phyloP scores from a whole-genome alignment of 164 flowering plant genomes.

The Vitis labrusca region DNA sequence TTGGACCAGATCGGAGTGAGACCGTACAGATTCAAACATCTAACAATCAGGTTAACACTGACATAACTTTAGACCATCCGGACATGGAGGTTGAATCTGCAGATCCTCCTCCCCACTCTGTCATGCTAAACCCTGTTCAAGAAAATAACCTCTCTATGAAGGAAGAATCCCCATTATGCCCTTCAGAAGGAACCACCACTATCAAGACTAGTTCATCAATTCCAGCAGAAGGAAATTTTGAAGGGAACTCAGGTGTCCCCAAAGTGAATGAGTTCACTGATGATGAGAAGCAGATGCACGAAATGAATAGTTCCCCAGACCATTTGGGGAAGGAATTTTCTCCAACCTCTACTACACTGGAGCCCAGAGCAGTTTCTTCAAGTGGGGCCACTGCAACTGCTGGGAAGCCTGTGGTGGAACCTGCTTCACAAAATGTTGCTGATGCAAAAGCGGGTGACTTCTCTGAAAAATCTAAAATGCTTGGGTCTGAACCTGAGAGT shows the following conservation, averaged over 20 bases:
- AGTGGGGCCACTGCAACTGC: constrained; percentile 22
- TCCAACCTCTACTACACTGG: constrained; percentile 20
- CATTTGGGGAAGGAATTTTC: constrained; percentile 14
- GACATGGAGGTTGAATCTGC: constrained; percentile 10
- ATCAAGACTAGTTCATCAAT: constrained; percentile 18
- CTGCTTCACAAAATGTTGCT: constrained; percentile 15
- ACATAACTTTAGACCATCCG: constrained; percentile 3
- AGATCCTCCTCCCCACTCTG: constrained; percentile 17
- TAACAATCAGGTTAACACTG: constrained; percentile 1
- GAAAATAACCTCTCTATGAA: constrained; percentile 17
- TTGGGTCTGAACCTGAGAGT: constrained; percentile 27
- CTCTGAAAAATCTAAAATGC: constrained; percentile 1
- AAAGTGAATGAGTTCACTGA: constrained; percentile 19
- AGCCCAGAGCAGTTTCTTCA: constrained; percentile 15
- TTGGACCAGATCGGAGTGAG: constrained; percentile 16
- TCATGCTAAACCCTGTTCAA: constrained; percentile 9
- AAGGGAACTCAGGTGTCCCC: constrained; percentile 20
- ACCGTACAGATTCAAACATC: constrained; percentile 12
- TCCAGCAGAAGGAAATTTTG: constrained; percentile 13
- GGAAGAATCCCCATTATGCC: constrained; percentile 16
- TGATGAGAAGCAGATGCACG: constrained; percentile 20
- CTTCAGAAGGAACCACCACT: constrained; percentile 11
- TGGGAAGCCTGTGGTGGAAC: constrained; percentile 18
- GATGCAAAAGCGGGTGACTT: constrained; percentile 22
- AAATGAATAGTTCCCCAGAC: constrained; percentile 18